Conservation (phyloP, 164 flowering plant genomes). For the Kingdonia uniflora region DNA sequence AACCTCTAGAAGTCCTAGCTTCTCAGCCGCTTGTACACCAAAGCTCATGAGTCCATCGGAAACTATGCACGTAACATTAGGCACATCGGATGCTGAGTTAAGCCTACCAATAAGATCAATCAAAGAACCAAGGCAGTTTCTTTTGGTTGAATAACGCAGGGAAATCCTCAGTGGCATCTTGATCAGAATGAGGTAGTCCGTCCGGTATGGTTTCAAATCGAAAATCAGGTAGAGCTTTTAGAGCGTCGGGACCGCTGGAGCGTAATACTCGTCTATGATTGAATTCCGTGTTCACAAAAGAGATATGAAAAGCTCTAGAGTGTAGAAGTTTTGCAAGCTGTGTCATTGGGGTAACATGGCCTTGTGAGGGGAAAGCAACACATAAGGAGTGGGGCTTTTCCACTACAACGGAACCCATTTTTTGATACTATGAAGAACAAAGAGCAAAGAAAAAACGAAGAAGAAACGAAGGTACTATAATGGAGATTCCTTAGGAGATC, state of each 20-base stretch:
- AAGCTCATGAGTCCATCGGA: constrained; percentile 42
- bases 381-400: constrained; percentile 38
- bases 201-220: constrained; percentile 51
- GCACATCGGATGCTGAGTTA: constrained; percentile 16
- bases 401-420: constrained; percentile 1
- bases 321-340: constrained; percentile 50
- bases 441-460: too few species aligned
- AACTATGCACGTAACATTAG: constrained; percentile 31
- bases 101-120: constrained; percentile 19
- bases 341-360: constrained; percentile 52
- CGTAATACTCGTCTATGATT: constrained; percentile 38
- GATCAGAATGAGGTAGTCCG: constrained; percentile 44
- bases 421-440: not conserved
- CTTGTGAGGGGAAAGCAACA: constrained; percentile 55
- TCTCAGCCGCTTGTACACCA: constrained; percentile 24
- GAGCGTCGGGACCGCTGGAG: constrained; percentile 28
- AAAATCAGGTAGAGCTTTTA: constrained; percentile 27
- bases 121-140: constrained; percentile 22
- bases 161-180: constrained; percentile 37
- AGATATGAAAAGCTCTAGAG: constrained; percentile 38
- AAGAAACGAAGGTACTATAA: too few species aligned
- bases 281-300: constrained; percentile 56
- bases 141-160: constrained; percentile 24
- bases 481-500: too few species aligned
- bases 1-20: constrained; percentile 27